phyloP scores from a whole-genome alignment of 495 filamentous ascomycete species.

The Hyaloscypha hepaticicola region DNA sequence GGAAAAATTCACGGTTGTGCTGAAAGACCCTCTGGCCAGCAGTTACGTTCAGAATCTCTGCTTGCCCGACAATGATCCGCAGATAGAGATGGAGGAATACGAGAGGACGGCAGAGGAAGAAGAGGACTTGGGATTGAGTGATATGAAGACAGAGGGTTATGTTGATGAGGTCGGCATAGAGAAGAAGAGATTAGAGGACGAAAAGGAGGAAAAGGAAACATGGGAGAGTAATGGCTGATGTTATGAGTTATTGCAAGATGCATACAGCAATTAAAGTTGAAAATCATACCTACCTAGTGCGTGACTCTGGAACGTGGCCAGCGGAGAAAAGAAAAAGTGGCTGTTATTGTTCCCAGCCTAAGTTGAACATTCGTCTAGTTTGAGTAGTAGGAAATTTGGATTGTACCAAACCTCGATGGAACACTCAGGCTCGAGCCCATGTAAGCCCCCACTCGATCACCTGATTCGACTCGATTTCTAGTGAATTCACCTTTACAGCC shows the following conservation, averaged over 20 bases:
- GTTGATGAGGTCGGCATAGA: conserved; percentile 41
- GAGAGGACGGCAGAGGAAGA: conserved; percentile 84
- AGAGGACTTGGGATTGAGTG: conserved; percentile 82
- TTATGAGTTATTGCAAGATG: neutral
- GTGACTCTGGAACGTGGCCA: too few species aligned
- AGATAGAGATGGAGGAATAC: conserved; percentile 83
- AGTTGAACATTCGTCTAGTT: too few species aligned
- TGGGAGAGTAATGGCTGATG: conserved; percentile 18
- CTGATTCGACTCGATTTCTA: too few species aligned
- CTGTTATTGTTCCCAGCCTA: too few species aligned
- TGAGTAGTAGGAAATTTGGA: too few species aligned
- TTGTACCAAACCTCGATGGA: too few species aligned
- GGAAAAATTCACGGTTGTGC: conserved; percentile 77
- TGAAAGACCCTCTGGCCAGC: conserved; percentile 84
- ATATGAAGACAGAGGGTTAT: conserved; percentile 93
- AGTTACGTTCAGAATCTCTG: conserved; percentile 91
- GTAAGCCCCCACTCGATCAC: too few species aligned
- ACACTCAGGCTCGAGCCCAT: too few species aligned
- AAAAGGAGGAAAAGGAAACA: conserved; percentile 25
- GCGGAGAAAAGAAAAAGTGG: too few species aligned
- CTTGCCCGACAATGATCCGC: conserved; percentile 69
- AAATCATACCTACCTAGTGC: too few species aligned
- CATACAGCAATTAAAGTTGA: neutral
- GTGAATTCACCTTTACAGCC: too few species aligned
- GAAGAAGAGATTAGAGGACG: conserved; percentile 21